Conservation (phyloP, 2,329 filamentous ascomycete genomes). For the Venturia asperata region DNA sequence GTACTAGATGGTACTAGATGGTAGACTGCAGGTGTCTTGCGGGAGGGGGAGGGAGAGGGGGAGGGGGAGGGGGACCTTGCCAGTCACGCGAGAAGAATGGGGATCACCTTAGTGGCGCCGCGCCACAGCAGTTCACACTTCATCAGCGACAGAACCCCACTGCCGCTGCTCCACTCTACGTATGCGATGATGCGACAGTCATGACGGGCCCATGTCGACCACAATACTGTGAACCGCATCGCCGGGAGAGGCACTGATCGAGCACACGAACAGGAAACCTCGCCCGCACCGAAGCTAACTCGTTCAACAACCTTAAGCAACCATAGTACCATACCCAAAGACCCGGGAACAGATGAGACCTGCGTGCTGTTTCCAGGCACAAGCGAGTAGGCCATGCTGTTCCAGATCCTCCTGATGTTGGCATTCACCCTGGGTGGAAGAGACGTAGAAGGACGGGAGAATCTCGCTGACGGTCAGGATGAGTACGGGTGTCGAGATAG, state of each 20-base stretch:
- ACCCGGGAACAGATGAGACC: not conserved
- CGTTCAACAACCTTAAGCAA: too few relatives aligned
- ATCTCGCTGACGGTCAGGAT: not conserved
- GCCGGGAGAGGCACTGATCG: not conserved
- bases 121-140: constrained; percentile 4
- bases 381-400: not conserved
- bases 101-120: not conserved
- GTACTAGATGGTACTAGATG: too few relatives aligned
- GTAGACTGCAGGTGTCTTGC: too few relatives aligned
- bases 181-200: too few relatives aligned
- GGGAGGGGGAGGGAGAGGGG: too few relatives aligned
- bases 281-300: too few relatives aligned
- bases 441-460: constrained; percentile 2
- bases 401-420: not conserved
- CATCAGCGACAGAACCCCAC: not conserved
- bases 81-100: constrained; percentile 11
- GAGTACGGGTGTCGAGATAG: not conserved
- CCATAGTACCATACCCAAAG: not conserved
- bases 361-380: constrained; percentile 1
- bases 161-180: not conserved
- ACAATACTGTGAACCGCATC: not conserved
- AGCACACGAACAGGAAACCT: too few relatives aligned
- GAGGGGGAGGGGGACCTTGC: too few relatives aligned
- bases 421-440: not conserved
- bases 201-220: not conserved